These are phyloP conservation scores for Diaporthe aspalathi DNA, from an alignment of 2,329 filamentous ascomycete genomes.

Conservation along the genomic window DNA sequence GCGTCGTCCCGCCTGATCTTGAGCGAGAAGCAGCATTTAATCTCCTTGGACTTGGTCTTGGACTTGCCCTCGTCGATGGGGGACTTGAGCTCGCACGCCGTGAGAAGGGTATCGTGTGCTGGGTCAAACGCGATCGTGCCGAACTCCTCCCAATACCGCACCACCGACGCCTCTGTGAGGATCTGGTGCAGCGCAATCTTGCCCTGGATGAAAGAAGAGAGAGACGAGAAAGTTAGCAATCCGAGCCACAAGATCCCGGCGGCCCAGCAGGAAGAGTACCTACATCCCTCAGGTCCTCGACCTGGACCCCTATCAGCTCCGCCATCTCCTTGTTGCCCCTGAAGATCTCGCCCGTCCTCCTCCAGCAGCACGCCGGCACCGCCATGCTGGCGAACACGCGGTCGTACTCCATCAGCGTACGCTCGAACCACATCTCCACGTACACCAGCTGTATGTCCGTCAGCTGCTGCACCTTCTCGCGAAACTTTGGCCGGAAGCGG, in stretches of 20 bases:
- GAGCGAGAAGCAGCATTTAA: constrained; percentile 97
- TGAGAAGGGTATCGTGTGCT: constrained; percentile 93
- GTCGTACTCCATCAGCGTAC: constrained; percentile 96
- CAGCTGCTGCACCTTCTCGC: constrained; percentile 91
- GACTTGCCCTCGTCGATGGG: constrained; percentile 67
- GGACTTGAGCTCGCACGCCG: constrained; percentile 90
- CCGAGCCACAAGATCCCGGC: constrained; percentile 32
- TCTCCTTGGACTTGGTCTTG: constrained; percentile 64
- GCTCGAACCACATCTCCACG: constrained; percentile 99
- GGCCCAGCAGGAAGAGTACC: constrained; percentile 52
- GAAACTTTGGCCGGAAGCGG: constrained; percentile 93
- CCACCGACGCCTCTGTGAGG: constrained; percentile 91
- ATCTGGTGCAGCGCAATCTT: constrained; percentile 97
- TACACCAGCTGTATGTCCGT: constrained; percentile 95
- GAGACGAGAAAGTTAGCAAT: neutral
- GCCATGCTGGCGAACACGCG: constrained; percentile 99
- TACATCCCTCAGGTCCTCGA: constrained; percentile 91
- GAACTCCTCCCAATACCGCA: constrained; percentile 99
- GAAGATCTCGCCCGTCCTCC: constrained; percentile 96
- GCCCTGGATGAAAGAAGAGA: constrained; percentile 67
- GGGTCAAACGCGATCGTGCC: constrained; percentile 97
- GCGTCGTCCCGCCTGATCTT: constrained; percentile 94
- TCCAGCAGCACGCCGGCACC: constrained; percentile 96
- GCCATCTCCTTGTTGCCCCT: constrained; percentile 99
- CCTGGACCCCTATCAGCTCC: constrained; percentile 91